Evolutionary conservation across 202 grass and related monocot species (phyloP).

Genomic region (Carex arenaria): DNA sequence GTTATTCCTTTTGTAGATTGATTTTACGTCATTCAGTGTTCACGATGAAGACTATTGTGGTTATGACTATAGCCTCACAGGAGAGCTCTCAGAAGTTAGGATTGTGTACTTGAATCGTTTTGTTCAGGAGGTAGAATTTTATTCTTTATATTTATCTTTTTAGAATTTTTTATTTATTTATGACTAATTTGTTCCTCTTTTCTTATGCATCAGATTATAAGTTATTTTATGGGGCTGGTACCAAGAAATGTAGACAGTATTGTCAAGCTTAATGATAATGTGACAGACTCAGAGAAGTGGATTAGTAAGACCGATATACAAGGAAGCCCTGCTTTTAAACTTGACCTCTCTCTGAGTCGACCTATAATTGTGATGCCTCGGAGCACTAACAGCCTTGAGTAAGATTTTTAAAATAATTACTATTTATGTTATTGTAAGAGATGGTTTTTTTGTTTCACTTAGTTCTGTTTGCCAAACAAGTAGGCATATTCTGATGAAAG

Average conservation of each 20-base stretch:
- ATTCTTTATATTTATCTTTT: background rate
- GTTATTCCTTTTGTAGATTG: slow-evolving; percentile 51
- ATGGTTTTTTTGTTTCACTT: background rate
- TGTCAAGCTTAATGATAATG: slow-evolving; percentile 84
- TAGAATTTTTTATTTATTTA: background rate
- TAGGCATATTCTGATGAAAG: background rate
- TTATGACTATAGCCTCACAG: slow-evolving; percentile 91
- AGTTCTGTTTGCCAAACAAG: background rate
- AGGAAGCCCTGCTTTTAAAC: slow-evolving; percentile 81
- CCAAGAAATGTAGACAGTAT: slow-evolving; percentile 64
- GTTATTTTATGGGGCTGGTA: slow-evolving; percentile 92
- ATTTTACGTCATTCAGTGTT: slow-evolving; percentile 81
- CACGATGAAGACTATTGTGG: slow-evolving; percentile 83
- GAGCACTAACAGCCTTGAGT: slow-evolving; percentile 71
- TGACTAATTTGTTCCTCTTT: background rate
- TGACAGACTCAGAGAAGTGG: slow-evolving; percentile 85
- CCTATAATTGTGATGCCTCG: slow-evolving; percentile 97
- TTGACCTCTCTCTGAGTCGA: slow-evolving; percentile 80
- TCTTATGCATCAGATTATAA: slow-evolving; percentile 45
- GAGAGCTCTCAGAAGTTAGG: slow-evolving; percentile 93
- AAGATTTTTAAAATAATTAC: slow-evolving; percentile 34
- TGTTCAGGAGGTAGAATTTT: slow-evolving; percentile 79
- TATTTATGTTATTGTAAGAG: background rate
- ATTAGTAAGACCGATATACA: slow-evolving; percentile 91
- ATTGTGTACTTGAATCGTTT: slow-evolving; percentile 99